Percentiles rank a stretch among this genome's conserved stretches.
Evolutionary conservation across 768 basidiomycete species (phyloP).

Genomic region (Lactarius hatsudake): DNA sequence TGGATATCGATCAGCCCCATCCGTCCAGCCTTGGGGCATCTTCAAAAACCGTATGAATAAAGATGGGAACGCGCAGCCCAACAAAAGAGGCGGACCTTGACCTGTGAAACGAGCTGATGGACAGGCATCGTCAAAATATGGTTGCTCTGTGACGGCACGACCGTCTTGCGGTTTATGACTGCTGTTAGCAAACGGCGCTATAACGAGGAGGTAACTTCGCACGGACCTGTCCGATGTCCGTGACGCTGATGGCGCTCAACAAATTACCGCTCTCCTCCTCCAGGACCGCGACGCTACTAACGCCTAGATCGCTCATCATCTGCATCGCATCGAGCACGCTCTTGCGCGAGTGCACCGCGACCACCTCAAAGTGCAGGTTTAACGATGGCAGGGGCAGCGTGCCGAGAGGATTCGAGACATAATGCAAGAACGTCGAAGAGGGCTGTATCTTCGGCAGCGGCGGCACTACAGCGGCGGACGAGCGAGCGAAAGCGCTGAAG

Average conservation of each 20-base stretch:
- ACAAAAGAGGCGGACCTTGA: slow-evolving; percentile 52
- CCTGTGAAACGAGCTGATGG: slow-evolving; percentile 63
- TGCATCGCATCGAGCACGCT: slow-evolving; percentile 79
- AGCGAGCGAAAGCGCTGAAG: slow-evolving; percentile 53
- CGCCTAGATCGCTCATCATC: slow-evolving; percentile 81
- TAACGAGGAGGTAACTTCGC: not conserved
- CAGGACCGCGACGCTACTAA: slow-evolving; percentile 77
- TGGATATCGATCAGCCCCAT: slow-evolving; percentile 78
- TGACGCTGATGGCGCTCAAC: slow-evolving; percentile 77
- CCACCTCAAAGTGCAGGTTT: slow-evolving; percentile 57
- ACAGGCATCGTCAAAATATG: slow-evolving; percentile 68
- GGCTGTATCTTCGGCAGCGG: slow-evolving; percentile 10
- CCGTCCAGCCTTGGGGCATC: slow-evolving; percentile 64
- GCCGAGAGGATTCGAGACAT: slow-evolving; percentile 52
- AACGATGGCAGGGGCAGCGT: slow-evolving; percentile 62
- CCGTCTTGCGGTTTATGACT: slow-evolving; percentile 44
- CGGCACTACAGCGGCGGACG: slow-evolving; percentile 28
- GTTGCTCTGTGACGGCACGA: slow-evolving; percentile 79
- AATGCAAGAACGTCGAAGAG: slow-evolving; percentile 36
- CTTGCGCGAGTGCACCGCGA: slow-evolving; percentile 58
- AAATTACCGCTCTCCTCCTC: slow-evolving; percentile 62
- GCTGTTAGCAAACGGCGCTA: not conserved
- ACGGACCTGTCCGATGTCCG: slow-evolving; percentile 71
- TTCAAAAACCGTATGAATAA: not conserved
- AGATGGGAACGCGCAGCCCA: not conserved